Evolutionary conservation across 1,139 yeast species (phyloP).

Genomic region (Yamadazyma pseudoaaseri): DNA sequence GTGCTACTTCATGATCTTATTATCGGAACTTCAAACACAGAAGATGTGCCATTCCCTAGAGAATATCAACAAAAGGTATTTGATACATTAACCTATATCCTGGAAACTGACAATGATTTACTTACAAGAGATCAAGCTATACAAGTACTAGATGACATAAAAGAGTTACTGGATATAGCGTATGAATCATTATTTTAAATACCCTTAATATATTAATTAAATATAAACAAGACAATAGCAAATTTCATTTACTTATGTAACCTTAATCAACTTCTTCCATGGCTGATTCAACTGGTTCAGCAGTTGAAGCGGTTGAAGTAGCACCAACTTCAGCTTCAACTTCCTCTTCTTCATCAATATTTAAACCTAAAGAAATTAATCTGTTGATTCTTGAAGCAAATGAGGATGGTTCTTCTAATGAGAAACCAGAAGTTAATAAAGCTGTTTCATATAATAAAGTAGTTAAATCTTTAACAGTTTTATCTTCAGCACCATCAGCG

Average conservation of each 20-base stretch:
- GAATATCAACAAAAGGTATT: constrained; percentile 44
- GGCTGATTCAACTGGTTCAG: constrained; percentile 81
- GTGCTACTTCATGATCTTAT: constrained; percentile 67
- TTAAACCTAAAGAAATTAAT: constrained; percentile 95
- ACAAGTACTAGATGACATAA: constrained; percentile 41
- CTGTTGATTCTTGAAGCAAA: constrained; percentile 98
- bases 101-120: constrained; percentile 52
- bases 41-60: constrained; percentile 49
- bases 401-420: constrained; percentile 96
- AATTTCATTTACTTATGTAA: neutral
- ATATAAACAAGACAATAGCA: constrained; percentile 10
- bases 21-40: constrained; percentile 39
- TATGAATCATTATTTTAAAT: constrained; percentile 8
- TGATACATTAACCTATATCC: constrained; percentile 41
- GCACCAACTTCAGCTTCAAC: constrained; percentile 48
- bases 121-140: constrained; percentile 60
- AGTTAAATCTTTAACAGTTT: constrained; percentile 97
- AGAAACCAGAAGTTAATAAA: constrained; percentile 96
- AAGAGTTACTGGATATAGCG: constrained; percentile 27
- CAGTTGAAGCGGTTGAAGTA: constrained; percentile 57
- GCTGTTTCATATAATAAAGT: constrained; percentile 97
- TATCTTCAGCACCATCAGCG: constrained; percentile 95
- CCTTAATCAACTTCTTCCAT: constrained; percentile 98
- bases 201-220: constrained; percentile 3
- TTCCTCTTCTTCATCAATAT: constrained; percentile 89